Evolutionary conservation across 352 stramenopile species (phyloP), one percentile per base, ranked within the genome.

Genomic region (Lagenidium giganteum): DNA sequence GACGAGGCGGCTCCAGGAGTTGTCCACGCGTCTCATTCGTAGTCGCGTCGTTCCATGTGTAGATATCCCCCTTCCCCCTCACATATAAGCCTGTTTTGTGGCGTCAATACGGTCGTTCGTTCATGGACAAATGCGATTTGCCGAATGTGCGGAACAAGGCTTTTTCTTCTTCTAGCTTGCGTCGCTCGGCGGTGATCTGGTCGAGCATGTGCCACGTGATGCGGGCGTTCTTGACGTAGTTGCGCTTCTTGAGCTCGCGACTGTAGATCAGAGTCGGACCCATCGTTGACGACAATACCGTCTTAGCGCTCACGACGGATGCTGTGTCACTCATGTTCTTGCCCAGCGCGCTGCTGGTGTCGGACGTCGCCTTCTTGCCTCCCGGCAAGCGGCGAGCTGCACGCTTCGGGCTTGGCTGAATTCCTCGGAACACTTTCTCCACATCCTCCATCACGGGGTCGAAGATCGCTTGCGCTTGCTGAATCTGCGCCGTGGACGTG

Each of bases 181-280:
- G 49, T 1, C 61, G 48, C 17, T 82, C 69, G 14, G 60, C 54
- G 12, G 66, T 54, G 14, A 85, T n/a, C 22, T 83, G 67, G 20
- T 86, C 73, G 3, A 86, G 47, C 1, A 86, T 45, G 23, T 71
- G 43, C 70, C 73, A 83, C 14, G 73, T 68, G 22, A 83, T 64
- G n/a, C 12, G 8, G 9, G 17, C 37, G 13, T 30, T 33, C 20
- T 39, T 61, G 8, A 61, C 42, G 17, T 76, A 54, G 1, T 8
- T 14, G 17, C 20, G 47, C 35, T 73, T 55, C 6, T 59, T 43
- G 8, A n/a, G n/a, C n/a, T n/a, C n/a, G n/a, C n/a, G n/a, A n/a
- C n/a, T n/a, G n/a, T n/a, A n/a, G n/a, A n/a, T n/a, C n/a, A n/a
- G n/a, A n/a, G n/a, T n/a, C n/a, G n/a, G n/a, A n/a, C n/a, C n/a